Base-by-base conservation (phyloP, 2,329 filamentous ascomycete species). In the Paraphoma chrysanthemicola region DNA sequence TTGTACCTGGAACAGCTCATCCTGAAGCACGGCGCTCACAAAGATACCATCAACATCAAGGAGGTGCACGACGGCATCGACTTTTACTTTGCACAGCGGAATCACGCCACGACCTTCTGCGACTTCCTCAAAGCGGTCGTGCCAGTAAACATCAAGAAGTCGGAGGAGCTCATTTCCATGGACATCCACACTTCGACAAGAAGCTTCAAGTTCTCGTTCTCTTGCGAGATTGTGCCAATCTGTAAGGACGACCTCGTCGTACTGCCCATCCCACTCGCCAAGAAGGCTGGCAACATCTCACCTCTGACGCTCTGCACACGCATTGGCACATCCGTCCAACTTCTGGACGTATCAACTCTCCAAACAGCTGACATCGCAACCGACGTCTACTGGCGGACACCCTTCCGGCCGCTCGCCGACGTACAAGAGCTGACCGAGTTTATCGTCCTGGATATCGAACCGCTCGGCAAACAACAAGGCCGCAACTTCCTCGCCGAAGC, bases 221-320 rank as follows among this genome's bases (percentile, higher is more conserved):
- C 93, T 0, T 88, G 90, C 51, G 92, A 97, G 74, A 79, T 99
- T 47, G 89, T 98, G 28, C 95, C 95, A 1, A 93, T 99, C 48
- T 98, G 95, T 83, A 97, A 97, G 78, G 95, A 99, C 69, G 95
- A 99, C 73, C 82, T 99, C 29, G 92, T 99, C n/a, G 93, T 92
- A 1, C 81, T 99, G 36, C 95, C 95, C 0, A 88, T 97, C 61
- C 93, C 92, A 66, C 82, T 98, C 56, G 95, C 95, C 12, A 95
- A 93, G 76, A 87, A 89, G 53, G 82, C 90, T 49, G 93, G 95
- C 61, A 97, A 97, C 77, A 96, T 98, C 68, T 86, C 88, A 1
- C 95, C 95, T 3, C 82, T 99, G 38, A 87, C 90, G 1, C 82
- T 99, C 38, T 98, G 95, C 82, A 87, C 93, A 77, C 87, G 91